A percentile compares a stretch with the other conserved stretches of the same genome.
Evolutionary conservation across 148 eudicot species (phyloP).

Genomic region (Silene latifolia): DNA sequence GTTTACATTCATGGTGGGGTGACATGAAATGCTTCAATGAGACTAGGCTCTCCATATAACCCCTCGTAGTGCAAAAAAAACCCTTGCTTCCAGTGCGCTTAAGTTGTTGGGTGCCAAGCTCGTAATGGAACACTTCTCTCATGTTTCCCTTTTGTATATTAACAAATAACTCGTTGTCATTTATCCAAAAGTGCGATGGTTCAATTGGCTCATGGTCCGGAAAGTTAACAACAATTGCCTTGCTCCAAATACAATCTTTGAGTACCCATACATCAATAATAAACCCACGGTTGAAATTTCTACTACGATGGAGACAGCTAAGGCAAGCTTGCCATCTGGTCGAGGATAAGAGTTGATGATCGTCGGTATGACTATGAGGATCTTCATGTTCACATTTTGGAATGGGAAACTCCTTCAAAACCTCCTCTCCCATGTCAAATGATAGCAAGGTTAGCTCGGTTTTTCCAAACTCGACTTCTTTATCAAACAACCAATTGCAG

Average conservation of each 20-base stretch:
- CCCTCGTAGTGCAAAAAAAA: background rate
- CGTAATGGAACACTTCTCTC: no score
- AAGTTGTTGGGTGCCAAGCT: background rate
- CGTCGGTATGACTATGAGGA: no score
- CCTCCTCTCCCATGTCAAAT: slow-evolving; percentile 9
- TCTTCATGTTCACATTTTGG: slow-evolving; percentile 1
- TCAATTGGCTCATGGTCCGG: background rate
- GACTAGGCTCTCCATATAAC: background rate
- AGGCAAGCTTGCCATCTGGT: slow-evolving; percentile 1
- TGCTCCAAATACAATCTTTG: background rate
- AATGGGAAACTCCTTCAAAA: background rate
- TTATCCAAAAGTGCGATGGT: background rate
- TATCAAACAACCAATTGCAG: no score
- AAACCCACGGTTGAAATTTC: no score
- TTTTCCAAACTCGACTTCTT: background rate
- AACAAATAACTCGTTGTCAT: background rate
- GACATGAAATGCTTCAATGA: background rate
- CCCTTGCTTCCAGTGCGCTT: background rate
- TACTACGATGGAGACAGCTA: background rate
- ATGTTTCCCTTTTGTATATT: background rate
- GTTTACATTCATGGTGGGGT: background rate
- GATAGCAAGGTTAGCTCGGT: background rate
- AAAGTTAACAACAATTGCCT: background rate
- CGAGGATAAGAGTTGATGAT: background rate
- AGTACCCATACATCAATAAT: slow-evolving; percentile 12